Percentiles rank a stretch among this genome's conserved stretches.
phyloP scores from a whole-genome alignment of 805 yeast genomes.

The Candida anglica region DNA sequence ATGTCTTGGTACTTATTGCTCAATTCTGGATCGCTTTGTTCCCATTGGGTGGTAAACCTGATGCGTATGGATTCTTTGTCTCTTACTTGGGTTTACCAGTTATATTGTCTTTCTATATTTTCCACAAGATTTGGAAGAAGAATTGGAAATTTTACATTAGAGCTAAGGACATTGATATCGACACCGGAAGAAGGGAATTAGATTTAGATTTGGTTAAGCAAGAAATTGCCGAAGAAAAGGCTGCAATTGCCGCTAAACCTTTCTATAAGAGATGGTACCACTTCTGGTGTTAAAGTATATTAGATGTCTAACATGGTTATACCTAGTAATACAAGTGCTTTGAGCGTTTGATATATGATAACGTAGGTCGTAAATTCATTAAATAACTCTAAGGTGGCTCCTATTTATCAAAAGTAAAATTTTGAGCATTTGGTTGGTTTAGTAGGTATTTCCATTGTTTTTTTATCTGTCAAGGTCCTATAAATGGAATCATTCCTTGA shows the following conservation, averaged over 20 bases:
- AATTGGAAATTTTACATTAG: slow-evolving; percentile 27
- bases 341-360: no score
- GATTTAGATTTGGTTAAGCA: slow-evolving; percentile 35
- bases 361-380: no score
- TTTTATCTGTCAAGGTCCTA: no score
- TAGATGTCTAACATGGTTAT: background rate
- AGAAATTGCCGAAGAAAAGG: slow-evolving; percentile 39
- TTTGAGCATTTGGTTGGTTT: no score
- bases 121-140: slow-evolving; percentile 51
- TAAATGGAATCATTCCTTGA: no score
- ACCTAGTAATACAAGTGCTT: no score
- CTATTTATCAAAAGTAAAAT: no score
- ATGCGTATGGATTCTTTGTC: slow-evolving; percentile 52
- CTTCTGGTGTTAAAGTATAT: slow-evolving; percentile 26
- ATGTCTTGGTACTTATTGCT: slow-evolving; percentile 59
- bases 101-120: slow-evolving; percentile 50
- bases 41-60: slow-evolving; percentile 50
- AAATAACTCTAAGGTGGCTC: no score
- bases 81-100: slow-evolving; percentile 64
- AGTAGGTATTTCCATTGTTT: no score
- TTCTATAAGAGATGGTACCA: slow-evolving; percentile 27
- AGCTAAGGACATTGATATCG: slow-evolving; percentile 32
- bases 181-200: slow-evolving; percentile 37
- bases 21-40: slow-evolving; percentile 81
- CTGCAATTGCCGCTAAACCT: slow-evolving; percentile 28